These are phyloP conservation scores for Podila epicladia DNA, from an alignment of 192 early-diverging fungal species.

Conservation along the genomic window DNA sequence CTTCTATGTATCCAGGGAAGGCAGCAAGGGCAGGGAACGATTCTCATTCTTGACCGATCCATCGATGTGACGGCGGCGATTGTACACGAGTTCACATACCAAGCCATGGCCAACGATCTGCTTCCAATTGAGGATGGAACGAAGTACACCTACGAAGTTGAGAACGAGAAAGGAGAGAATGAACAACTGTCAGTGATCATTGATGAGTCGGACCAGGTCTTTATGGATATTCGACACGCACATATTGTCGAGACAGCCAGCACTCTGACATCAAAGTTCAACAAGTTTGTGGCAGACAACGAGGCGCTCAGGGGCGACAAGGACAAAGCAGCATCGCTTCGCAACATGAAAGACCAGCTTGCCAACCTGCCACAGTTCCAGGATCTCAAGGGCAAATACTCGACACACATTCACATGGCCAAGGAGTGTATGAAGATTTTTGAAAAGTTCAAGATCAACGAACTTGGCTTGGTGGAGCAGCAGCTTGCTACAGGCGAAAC, in stretches of 20 bases:
- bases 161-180: conserved; percentile 53
- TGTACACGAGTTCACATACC: conserved; percentile 99
- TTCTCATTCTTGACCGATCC: conserved; percentile 92
- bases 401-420: conserved; percentile 87
- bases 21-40: conserved; percentile 71
- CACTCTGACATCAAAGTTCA: conserved; percentile 77
- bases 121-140: conserved; percentile 71
- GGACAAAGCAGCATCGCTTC: conserved; percentile 71
- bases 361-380: conserved; percentile 88
- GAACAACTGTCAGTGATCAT: conserved; percentile 63
- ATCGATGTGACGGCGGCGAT: conserved; percentile 92
- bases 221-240: conserved; percentile 78
- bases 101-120: conserved; percentile 97
- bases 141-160: conserved; percentile 70
- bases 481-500: conserved; percentile 82
- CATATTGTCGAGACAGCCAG: conserved; percentile 85
- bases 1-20: conserved; percentile 29
- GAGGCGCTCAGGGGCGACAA: conserved; percentile 63
- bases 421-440: conserved; percentile 85
- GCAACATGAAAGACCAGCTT: conserved; percentile 88
- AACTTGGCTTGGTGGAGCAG: conserved; percentile 82
- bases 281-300: conserved; percentile 84
- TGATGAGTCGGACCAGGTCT: conserved; percentile 84
- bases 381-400: conserved; percentile 82
- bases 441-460: conserved; percentile 71